Evolutionary conservation across 1,284 basidiomycete species (phyloP).

Genomic region (Porogramme epimiltina): DNA sequence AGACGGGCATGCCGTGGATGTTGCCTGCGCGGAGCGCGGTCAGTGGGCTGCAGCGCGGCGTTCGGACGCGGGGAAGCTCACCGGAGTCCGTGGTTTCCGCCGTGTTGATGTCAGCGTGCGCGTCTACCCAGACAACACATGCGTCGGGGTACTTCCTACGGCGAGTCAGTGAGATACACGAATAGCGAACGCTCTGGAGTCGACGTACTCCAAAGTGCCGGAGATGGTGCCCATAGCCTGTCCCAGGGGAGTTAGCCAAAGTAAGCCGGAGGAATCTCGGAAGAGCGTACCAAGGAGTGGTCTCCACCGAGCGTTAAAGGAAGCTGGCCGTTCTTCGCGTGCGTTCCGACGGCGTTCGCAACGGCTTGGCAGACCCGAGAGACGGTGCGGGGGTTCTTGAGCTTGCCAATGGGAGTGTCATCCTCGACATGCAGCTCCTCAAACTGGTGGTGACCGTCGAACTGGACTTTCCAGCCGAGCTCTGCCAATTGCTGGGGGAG

Average conservation of each 20-base stretch:
- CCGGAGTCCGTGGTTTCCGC: constrained; percentile 84
- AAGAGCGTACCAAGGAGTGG: constrained; percentile 86
- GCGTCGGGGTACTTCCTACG: constrained; percentile 68
- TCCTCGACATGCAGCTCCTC: constrained; percentile 68
- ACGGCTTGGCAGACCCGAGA: constrained; percentile 84
- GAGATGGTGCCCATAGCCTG: constrained; percentile 93
- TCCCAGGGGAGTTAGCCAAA: too few relatives aligned
- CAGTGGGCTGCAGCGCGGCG: background rate
- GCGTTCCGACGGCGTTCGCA: constrained; percentile 73
- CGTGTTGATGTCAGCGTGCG: constrained; percentile 96
- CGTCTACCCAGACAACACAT: constrained; percentile 93
- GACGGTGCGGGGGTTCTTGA: constrained; percentile 89
- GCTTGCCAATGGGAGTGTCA: constrained; percentile 83
- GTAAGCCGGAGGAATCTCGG: too few relatives aligned
- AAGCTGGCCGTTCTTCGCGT: constrained; percentile 79
- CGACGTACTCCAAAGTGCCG: constrained; percentile 71
- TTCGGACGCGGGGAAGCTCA: constrained; percentile 29
- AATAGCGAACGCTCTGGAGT: constrained; percentile 29
- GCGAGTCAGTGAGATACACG: constrained; percentile 45
- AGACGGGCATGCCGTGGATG: constrained; percentile 97
- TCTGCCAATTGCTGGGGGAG: constrained; percentile 74
- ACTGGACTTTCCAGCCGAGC: constrained; percentile 89
- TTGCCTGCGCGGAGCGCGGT: constrained; percentile 58
- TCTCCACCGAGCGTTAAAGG: constrained; percentile 98
- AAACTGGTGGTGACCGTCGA: constrained; percentile 89